phyloP scores from a whole-genome alignment of 225 moss, liverwort and hornwort species.

The Antitrichia curtipendula region DNA sequence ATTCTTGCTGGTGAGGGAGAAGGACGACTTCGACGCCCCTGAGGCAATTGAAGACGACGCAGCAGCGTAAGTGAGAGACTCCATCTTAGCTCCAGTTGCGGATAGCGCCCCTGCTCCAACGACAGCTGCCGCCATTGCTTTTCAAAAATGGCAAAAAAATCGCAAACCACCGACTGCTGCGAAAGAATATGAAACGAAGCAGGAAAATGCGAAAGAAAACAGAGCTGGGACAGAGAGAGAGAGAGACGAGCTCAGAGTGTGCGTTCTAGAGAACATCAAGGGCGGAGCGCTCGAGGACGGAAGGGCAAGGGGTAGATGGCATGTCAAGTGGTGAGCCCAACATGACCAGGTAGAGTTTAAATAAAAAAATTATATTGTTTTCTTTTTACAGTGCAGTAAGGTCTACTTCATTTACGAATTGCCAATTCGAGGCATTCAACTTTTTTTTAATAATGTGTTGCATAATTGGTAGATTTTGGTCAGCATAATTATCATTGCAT shows the following conservation, averaged over 20 bases:
- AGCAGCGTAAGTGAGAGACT: not conserved
- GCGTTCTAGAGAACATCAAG: not conserved
- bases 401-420: no score
- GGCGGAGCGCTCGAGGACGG: not conserved
- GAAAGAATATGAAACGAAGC: not conserved
- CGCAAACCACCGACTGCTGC: not conserved
- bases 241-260: not conserved
- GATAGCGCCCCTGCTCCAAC: not conserved
- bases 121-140: constrained; percentile 8
- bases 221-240: not conserved
- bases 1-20: not conserved
- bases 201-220: not conserved
- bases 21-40: not conserved
- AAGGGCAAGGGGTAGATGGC: not conserved
- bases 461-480: no score
- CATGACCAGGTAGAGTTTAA: not conserved
- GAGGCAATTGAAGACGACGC: not conserved
- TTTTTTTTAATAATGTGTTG: no score
- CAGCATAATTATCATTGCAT: no score
- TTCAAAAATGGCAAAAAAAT: not conserved
- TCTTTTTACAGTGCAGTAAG: no score
- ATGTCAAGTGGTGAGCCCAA: not conserved
- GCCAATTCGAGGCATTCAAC: no score
- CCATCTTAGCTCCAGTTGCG: not conserved
- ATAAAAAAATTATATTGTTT: not conserved